Conservation (phyloP, 371 early-diverging fungal species). For the Circinella umbellata region DNA sequence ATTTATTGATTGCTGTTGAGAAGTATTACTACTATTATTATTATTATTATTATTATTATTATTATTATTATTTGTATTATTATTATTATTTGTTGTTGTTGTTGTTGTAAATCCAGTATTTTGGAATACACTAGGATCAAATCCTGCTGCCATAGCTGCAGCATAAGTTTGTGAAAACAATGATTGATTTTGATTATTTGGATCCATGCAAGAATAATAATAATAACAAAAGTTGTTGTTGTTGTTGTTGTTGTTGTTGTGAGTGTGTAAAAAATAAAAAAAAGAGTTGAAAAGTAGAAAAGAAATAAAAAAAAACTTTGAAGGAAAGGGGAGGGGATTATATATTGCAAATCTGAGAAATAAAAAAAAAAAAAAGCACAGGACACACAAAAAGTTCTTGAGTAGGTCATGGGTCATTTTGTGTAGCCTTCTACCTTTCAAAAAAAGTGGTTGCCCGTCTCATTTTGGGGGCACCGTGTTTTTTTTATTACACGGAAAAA, state of each 20-base stretch:
- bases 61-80: not conserved
- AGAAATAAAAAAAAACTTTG: not conserved
- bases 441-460: constrained; percentile 73
- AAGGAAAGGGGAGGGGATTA: not conserved
- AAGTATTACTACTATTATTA: not conserved
- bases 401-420: not conserved
- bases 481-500: not conserved
- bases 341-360: not conserved
- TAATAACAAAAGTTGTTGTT: not conserved
- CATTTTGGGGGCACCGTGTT: constrained; percentile 4
- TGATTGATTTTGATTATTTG: not conserved
- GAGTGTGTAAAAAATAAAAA: not conserved
- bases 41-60: no score
- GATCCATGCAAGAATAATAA: constrained; percentile 1
- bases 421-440: not conserved
- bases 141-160: constrained; percentile 3
- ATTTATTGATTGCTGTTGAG: not conserved
- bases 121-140: constrained; percentile 4
- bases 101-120: not conserved
- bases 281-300: not conserved
- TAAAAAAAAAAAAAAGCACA: constrained; percentile 2
- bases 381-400: not conserved
- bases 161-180: constrained; percentile 10
- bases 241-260: not conserved
- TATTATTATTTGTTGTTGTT: not conserved